A percentile compares a stretch with the other conserved stretches of the same genome.
Evolutionary conservation across 768 basidiomycete species (phyloP).

Genomic region (Tulasnella sp.): DNA sequence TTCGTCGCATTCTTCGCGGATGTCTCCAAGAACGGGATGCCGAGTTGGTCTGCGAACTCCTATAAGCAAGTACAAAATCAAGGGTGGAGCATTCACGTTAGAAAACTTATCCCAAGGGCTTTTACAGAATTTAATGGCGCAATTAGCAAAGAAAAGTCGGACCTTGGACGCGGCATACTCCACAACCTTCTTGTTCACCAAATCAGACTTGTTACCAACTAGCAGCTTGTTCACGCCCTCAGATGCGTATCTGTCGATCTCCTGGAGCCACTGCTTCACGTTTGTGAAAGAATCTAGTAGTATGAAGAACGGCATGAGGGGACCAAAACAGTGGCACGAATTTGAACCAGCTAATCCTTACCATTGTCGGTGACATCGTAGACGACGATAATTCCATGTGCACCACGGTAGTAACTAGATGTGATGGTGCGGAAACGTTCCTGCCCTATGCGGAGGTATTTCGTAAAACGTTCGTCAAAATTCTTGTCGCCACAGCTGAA

Average conservation of each 20-base stretch:
- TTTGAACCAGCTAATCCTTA: conserved; percentile 24
- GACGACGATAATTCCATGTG: conserved; percentile 97
- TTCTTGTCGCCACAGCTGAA: neutral
- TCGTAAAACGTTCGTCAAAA: neutral
- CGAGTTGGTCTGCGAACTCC: conserved; percentile 93
- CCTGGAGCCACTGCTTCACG: conserved; percentile 90
- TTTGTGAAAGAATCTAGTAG: conserved; percentile 78
- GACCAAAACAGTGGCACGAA: neutral
- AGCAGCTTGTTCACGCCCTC: conserved; percentile 98
- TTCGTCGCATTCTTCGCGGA: conserved; percentile 99
- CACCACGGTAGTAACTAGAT: conserved; percentile 98
- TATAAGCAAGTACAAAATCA: conserved; percentile 25
- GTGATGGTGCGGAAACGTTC: conserved; percentile 99
- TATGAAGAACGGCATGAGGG: neutral
- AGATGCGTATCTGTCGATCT: conserved; percentile 92
- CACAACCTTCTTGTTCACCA: conserved; percentile 92
- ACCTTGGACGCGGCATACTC: conserved; percentile 84
- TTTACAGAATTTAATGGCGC: neutral
- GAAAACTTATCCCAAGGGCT: no score
- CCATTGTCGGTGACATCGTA: conserved; percentile 96
- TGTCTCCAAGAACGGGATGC: conserved; percentile 93
- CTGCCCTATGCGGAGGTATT: conserved; percentile 51
- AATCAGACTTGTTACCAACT: conserved; percentile 97
- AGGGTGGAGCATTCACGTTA: no score
- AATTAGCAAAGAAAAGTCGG: conserved; percentile 9